Evolutionary conservation across 2,329 filamentous ascomycete genomes (phyloP), one percentile per base, ranked within the genome.

Genomic region (Cercospora sp.): DNA sequence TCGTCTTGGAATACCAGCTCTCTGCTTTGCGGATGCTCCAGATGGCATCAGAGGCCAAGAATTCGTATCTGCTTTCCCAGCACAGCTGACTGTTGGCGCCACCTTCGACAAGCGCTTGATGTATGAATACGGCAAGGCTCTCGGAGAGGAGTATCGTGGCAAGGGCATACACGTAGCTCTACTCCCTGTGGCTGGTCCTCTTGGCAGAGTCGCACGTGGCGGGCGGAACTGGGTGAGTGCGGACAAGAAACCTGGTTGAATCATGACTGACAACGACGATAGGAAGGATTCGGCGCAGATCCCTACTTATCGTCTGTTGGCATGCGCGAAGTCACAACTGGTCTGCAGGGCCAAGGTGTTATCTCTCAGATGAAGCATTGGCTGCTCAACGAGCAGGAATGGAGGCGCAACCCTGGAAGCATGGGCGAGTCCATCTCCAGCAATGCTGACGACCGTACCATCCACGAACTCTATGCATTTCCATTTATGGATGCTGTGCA

Each of bases 31-130:
- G 5, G 74, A 76, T 63, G 66, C 70, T n/a, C 70, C 69, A n/a
- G 68, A 72, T 42, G 91, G 92, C 1, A 83, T 95, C 13, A 87
- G 90, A 30, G 87, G 87, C n/a, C 88, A 90, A 0, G 90, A 93
- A 71, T 88, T 91, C 68, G 88, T 89, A 63, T 93, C 91, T 0
- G 90, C 88, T 0, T 95, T 94, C 73, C 91, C 92, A 0, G 86
- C 91, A 8, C 91, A 91, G n/a, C 91, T 94, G 72, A 93, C 72
- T 3, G 75, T 79, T 1, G 82, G 79, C 3, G 78, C 80, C 6
- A 75, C 79, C 0, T 89, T 87, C 86, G 85, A 89, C 68, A 80
- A 78, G 63, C 81, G 83, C 12, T 75, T 88, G 55, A 83, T 86
- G 0, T 84, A 87, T 63, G 77, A 81, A n/a, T 79, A 85, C 10